Percentiles rank a stretch among this genome's conserved stretches.
Evolutionary conservation across 1,139 yeast genomes (phyloP).

Genomic region (Saccharomyces hybrid): DNA sequence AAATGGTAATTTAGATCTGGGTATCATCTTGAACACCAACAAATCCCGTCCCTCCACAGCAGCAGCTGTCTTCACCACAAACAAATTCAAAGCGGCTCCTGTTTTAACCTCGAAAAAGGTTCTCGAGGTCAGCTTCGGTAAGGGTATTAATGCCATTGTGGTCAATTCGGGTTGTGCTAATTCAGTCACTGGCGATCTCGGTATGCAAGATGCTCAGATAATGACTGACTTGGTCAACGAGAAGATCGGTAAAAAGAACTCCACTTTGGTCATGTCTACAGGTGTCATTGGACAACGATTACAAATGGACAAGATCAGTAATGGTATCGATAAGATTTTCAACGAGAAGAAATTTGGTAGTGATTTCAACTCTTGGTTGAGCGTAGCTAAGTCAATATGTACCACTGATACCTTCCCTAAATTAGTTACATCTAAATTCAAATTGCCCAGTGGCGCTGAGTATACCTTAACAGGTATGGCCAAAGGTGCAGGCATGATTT

Average conservation of each 20-base stretch:
- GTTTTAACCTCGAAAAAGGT: slow-evolving; percentile 66
- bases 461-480: slow-evolving; percentile 87
- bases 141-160: slow-evolving; percentile 63
- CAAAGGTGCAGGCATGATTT: slow-evolving; percentile 98
- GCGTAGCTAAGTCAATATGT: slow-evolving; percentile 83
- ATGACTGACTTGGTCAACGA: slow-evolving; percentile 62
- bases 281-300: slow-evolving; percentile 93
- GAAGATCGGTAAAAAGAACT: slow-evolving; percentile 33
- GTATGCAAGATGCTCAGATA: slow-evolving; percentile 66
- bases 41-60: slow-evolving; percentile 54
- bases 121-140: slow-evolving; percentile 44
- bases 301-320: slow-evolving; percentile 68
- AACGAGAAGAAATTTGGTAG: slow-evolving; percentile 43
- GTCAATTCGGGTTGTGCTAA: slow-evolving; percentile 94
- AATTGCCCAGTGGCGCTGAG: slow-evolving; percentile 45
- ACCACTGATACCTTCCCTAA: slow-evolving; percentile 98
- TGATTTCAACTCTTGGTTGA: slow-evolving; percentile 71
- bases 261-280: slow-evolving; percentile 89
- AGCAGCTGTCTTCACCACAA: slow-evolving; percentile 88
- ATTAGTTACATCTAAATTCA: slow-evolving; percentile 57
- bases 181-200: slow-evolving; percentile 93
- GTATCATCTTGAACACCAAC: slow-evolving; percentile 46
- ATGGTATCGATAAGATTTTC: slow-evolving; percentile 38
- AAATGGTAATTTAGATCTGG: slow-evolving; percentile 66
- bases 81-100: slow-evolving; percentile 95